Percentiles rank a stretch among this genome's conserved stretches.
Evolutionary conservation across 2,329 filamentous ascomycete species (phyloP).

Genomic region (Cadophora sp.): DNA sequence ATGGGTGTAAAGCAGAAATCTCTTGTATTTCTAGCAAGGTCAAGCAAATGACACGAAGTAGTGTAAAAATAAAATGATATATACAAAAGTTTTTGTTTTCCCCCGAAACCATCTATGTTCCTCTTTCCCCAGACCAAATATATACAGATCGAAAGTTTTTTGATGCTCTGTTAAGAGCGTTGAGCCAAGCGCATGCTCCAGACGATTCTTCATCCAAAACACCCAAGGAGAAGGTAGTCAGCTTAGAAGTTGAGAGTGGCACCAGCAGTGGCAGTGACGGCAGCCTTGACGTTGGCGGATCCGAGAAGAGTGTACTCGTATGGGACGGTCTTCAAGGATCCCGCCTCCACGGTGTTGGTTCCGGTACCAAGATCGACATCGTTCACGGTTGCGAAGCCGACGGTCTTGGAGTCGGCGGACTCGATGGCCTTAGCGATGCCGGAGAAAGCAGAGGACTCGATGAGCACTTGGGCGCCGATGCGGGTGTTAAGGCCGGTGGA

Average conservation of each 20-base stretch:
- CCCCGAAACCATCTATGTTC: no score
- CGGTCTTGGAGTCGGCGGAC: constrained; percentile 47
- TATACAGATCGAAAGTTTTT: no score
- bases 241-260: constrained; percentile 46
- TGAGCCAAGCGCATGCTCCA: no score
- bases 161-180: no score
- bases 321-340: constrained; percentile 58
- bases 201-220: no score
- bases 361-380: constrained; percentile 57
- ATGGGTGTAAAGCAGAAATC: no score
- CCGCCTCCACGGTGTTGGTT: constrained; percentile 55
- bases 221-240: background rate
- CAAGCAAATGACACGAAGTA: no score
- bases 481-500: constrained; percentile 63
- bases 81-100: no score
- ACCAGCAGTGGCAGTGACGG: constrained; percentile 44
- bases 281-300: constrained; percentile 25
- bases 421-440: constrained; percentile 53
- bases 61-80: no score
- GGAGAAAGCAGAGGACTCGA: constrained; percentile 61
- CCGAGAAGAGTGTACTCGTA: constrained; percentile 55
- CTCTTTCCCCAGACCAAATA: no score
- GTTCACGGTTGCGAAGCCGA: constrained; percentile 52
- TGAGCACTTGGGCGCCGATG: constrained; percentile 61
- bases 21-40: no score